Conservation (phyloP, 805 yeast genomes). For the Gaillardinia entomophila region DNA sequence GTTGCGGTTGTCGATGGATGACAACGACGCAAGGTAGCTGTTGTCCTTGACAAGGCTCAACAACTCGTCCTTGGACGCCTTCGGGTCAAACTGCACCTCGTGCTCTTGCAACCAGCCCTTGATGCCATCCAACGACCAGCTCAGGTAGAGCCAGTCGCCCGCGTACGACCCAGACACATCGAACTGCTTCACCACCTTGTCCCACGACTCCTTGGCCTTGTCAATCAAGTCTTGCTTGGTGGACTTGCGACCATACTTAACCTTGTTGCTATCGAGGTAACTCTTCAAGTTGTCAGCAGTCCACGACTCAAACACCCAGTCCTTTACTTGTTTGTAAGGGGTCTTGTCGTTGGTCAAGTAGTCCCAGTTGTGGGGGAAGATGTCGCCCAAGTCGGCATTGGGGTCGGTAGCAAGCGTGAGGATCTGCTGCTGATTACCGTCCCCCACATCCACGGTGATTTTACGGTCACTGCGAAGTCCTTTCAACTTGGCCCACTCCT, state of each 20-base stretch:
- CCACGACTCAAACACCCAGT: constrained; percentile 51
- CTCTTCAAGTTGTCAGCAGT: constrained; percentile 23
- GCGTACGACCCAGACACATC: constrained; percentile 41
- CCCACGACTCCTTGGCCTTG: constrained; percentile 35
- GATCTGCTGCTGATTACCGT: constrained; percentile 9
- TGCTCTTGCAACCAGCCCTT: constrained; percentile 43
- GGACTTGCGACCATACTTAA: constrained; percentile 19
- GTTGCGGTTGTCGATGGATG: constrained; percentile 23
- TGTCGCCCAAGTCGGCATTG: constrained; percentile 6
- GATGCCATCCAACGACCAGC: constrained; percentile 49
- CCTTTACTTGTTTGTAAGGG: constrained; percentile 9
- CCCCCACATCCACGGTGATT: constrained; percentile 2
- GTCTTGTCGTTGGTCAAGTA: constrained; percentile 6
- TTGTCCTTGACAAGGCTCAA: constrained; percentile 39
- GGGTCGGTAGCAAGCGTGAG: constrained; percentile 10
- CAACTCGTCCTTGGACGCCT: constrained; percentile 42
- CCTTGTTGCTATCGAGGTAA: constrained; percentile 23
- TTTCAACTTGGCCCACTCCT: constrained; percentile 18
- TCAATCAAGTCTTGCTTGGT: constrained; percentile 36
- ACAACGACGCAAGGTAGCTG: constrained; percentile 36
- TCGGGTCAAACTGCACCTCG: constrained; percentile 27
- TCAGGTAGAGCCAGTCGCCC: constrained; percentile 46
- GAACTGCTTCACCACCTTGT: constrained; percentile 27
- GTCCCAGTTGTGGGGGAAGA: constrained; percentile 12
- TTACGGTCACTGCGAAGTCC: constrained; percentile 4